A percentile compares a stretch with the other conserved stretches of the same genome.
Evolutionary conservation across 805 yeast species (phyloP).

Genomic region (Nakazawaea ishiwadae): DNA sequence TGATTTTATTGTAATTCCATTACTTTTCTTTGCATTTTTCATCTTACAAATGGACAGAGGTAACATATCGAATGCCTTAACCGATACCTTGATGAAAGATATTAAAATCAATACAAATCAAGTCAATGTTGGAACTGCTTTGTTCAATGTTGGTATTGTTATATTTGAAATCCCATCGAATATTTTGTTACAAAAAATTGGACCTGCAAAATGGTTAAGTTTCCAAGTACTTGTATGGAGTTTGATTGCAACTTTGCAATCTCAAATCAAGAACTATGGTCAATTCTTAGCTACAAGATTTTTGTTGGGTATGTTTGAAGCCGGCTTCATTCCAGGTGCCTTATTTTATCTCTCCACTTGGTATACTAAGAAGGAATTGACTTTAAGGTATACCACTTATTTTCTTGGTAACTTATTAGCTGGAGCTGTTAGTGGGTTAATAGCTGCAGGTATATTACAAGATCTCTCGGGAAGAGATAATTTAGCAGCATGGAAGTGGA

Average conservation of each 20-base stretch:
- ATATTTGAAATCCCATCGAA: conserved; percentile 63
- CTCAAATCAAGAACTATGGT: conserved; percentile 32
- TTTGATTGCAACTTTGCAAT: conserved; percentile 49
- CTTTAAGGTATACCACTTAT: conserved; percentile 40
- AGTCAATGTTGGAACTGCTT: conserved; percentile 55
- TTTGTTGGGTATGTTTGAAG: conserved; percentile 52
- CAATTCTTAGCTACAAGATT: conserved; percentile 47
- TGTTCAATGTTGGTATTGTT: conserved; percentile 48
- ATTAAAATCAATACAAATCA: conserved; percentile 50
- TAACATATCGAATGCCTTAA: conserved; percentile 50
- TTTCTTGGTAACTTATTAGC: conserved; percentile 39
- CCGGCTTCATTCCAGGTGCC: conserved; percentile 66
- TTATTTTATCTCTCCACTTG: conserved; percentile 64
- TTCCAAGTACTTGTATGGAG: conserved; percentile 55
- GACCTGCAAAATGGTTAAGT: conserved; percentile 62
- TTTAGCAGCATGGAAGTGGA: conserved; percentile 59
- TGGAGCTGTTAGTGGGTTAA: conserved; percentile 29
- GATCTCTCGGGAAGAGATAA: conserved; percentile 25
- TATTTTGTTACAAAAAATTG: conserved; percentile 56
- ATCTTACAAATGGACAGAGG: conserved; percentile 57
- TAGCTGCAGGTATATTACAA: conserved; percentile 46
- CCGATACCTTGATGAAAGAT: conserved; percentile 52
- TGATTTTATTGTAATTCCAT: conserved; percentile 16
- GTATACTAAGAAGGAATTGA: conserved; percentile 55
- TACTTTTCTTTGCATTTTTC: conserved; percentile 16